phyloP scores from a whole-genome alignment of 139 green algal species.

The Coccomyxa sp. region DNA sequence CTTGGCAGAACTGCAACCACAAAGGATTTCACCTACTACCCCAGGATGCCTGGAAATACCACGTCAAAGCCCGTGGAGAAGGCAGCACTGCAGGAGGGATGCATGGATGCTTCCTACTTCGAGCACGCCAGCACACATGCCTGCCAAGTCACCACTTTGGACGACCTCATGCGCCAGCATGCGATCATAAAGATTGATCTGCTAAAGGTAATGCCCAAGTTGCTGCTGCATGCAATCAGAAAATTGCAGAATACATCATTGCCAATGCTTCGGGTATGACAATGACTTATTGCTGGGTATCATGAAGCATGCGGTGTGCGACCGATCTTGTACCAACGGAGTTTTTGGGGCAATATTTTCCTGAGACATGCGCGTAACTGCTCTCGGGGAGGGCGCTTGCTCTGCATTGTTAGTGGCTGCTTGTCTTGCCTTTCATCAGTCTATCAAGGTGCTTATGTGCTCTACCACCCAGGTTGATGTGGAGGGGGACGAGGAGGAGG shows the following conservation, averaged over 20 bases:
- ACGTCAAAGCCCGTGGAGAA: slow-evolving; percentile 20
- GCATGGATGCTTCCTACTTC: slow-evolving; percentile 10
- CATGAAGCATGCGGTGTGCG: too few species aligned
- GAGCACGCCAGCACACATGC: not conserved
- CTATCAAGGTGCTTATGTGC: not conserved
- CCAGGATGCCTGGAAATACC: slow-evolving; percentile 9
- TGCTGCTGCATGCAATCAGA: not conserved
- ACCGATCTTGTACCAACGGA: not conserved
- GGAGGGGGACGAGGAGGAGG: slow-evolving; percentile 27
- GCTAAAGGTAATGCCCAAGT: slow-evolving; percentile 25
- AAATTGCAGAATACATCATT: not conserved
- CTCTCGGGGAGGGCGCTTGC: not conserved
- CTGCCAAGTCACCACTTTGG: not conserved
- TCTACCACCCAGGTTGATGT: slow-evolving; percentile 28
- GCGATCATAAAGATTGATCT: slow-evolving; percentile 16
- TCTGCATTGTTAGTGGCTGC: not conserved
- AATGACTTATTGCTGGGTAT: too few species aligned
- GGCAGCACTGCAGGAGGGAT: slow-evolving; percentile 11
- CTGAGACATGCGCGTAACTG: not conserved
- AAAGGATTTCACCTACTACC: not conserved
- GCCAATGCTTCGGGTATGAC: not conserved
- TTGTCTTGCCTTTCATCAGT: not conserved
- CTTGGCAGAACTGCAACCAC: not conserved
- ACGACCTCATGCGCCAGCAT: not conserved
- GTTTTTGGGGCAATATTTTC: not conserved